These are phyloP conservation scores for Lagerstroemia speciosa DNA, from an alignment of 345 rosid genomes.

Conservation along the genomic window DNA sequence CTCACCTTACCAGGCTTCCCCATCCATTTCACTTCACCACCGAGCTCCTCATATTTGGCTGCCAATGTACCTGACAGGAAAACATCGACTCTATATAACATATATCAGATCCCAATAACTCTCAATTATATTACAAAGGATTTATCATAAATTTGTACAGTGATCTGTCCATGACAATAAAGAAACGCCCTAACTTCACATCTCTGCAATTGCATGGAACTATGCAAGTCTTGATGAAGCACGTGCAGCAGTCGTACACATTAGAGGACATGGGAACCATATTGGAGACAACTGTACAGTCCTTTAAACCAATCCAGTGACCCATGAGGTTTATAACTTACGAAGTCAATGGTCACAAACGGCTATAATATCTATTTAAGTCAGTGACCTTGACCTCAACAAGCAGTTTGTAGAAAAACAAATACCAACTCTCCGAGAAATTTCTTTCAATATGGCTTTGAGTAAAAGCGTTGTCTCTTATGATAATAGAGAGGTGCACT, in stretches of 20 bases:
- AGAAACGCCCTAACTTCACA: too few species aligned
- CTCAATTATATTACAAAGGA: not conserved
- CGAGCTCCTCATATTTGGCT: conserved; percentile 74
- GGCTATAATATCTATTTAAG: not conserved
- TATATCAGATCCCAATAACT: not conserved
- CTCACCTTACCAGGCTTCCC: conserved; percentile 87
- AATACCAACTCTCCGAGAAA: not conserved
- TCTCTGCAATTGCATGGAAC: too few species aligned
- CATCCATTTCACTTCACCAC: conserved; percentile 96
- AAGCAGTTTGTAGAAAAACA: not conserved
- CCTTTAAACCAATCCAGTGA: not conserved
- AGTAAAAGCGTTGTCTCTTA: not conserved
- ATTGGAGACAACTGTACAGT: not conserved
- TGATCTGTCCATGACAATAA: not conserved
- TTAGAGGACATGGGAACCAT: not conserved
- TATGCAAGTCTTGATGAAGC: too few species aligned
- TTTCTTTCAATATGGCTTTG: not conserved
- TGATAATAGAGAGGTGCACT: not conserved
- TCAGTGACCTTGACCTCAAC: not conserved
- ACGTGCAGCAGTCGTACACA: too few species aligned
- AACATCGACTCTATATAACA: not conserved
- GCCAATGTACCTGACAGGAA: conserved; percentile 58
- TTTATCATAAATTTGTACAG: not conserved
- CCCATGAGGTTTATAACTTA: not conserved
- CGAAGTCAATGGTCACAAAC: not conserved